Conservation (phyloP, 108 stramenopile genomes). For the Cylindrotheca fusiformis region DNA sequence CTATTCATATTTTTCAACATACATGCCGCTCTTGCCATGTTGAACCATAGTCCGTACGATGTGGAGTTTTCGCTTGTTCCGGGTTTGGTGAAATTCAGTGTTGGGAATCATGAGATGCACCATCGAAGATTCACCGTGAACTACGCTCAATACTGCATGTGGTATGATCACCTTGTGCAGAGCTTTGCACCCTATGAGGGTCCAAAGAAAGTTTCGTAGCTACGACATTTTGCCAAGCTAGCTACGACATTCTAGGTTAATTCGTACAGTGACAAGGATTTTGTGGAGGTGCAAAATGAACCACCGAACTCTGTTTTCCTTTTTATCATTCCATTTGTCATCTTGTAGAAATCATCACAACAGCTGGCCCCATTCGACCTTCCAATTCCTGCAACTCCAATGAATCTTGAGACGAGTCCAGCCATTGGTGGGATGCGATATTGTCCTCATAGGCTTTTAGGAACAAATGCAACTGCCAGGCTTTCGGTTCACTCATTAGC, state of each 20-base stretch:
- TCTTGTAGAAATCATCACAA: constrained; percentile 33
- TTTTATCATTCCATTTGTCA: not conserved
- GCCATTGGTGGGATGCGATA: constrained; percentile 37
- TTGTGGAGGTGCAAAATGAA: too few relatives aligned
- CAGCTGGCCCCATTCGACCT: constrained; percentile 60
- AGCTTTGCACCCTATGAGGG: constrained; percentile 79
- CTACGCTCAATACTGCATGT: constrained; percentile 91
- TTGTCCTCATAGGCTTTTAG: constrained; percentile 36
- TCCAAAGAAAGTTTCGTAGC: constrained; percentile 19
- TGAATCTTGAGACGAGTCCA: constrained; percentile 72
- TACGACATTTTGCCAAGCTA: too few relatives aligned
- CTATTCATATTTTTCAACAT: constrained; percentile 67
- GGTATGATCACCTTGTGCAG: constrained; percentile 78
- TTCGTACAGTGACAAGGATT: too few relatives aligned
- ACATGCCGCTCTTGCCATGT: constrained; percentile 72
- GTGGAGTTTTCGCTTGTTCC: constrained; percentile 49
- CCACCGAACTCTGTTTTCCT: too few relatives aligned
- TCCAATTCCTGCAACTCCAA: constrained; percentile 56
- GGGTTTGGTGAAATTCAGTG: constrained; percentile 57
- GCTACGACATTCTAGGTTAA: too few relatives aligned
- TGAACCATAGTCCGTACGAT: constrained; percentile 73
- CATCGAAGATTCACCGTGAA: constrained; percentile 91
- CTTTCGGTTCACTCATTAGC: constrained; percentile 67
- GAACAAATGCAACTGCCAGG: constrained; percentile 73
- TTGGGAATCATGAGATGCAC: constrained; percentile 91